Evolutionary conservation across 225 moss, liverwort and hornwort species (phyloP).

Genomic region (Sphagnum tenellum): DNA sequence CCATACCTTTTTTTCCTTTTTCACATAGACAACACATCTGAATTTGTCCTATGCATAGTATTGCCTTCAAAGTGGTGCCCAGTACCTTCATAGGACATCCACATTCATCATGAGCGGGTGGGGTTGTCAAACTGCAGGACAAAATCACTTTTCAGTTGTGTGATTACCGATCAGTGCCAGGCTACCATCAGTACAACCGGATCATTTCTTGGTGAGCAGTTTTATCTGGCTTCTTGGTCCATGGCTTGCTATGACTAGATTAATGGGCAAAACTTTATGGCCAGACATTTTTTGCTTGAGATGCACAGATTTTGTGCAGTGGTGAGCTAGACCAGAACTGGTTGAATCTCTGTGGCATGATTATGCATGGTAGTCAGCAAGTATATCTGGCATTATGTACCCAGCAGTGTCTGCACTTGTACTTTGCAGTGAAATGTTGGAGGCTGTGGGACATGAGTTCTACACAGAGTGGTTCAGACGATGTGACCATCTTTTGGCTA

Average conservation of each 20-base stretch:
- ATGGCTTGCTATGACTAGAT: neutral
- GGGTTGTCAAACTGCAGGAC: slow-evolving; percentile 25
- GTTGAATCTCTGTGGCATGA: no score
- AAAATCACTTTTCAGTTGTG: slow-evolving; percentile 53
- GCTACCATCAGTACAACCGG: slow-evolving; percentile 58
- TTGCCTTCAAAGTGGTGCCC: neutral
- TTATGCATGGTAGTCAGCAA: neutral
- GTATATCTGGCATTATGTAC: neutral
- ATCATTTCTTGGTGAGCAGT: slow-evolving; percentile 67
- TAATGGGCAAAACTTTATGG: neutral
- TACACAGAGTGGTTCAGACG: slow-evolving; percentile 54
- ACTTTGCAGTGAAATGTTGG: slow-evolving; percentile 82
- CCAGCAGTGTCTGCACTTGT: neutral
- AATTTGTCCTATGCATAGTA: no score
- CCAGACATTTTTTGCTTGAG: no score
- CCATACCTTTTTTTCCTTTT: neutral
- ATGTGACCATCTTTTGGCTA: slow-evolving; percentile 61
- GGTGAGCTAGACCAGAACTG: no score
- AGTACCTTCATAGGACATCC: no score
- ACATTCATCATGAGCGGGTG: neutral
- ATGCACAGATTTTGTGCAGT: no score
- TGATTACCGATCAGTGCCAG: slow-evolving; percentile 64
- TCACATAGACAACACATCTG: no score
- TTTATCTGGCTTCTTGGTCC: neutral
- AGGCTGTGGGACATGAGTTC: slow-evolving; percentile 75